Evolutionary conservation across 345 rosid species (phyloP).

Genomic region (Arabis alpina): DNA sequence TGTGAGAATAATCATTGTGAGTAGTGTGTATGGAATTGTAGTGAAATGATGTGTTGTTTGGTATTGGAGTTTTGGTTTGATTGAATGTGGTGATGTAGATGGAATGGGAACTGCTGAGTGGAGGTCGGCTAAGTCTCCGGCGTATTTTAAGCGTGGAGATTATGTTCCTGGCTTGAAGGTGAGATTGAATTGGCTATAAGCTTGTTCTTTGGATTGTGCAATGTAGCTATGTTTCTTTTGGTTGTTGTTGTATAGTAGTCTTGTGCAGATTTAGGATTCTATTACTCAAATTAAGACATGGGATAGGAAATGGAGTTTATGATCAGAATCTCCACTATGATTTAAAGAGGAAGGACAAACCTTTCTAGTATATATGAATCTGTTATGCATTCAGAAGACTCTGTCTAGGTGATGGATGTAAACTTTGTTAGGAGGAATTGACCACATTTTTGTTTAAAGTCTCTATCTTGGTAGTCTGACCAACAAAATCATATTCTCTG

Average conservation of each 20-base stretch:
- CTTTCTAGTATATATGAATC: background rate
- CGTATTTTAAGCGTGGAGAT: constrained; percentile 96
- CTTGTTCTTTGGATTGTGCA: background rate
- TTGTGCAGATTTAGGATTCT: background rate
- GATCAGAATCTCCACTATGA: background rate
- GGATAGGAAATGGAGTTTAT: background rate
- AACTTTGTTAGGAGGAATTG: background rate
- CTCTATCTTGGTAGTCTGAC: background rate
- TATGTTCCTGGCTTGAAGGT: constrained; percentile 99
- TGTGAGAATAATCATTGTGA: constrained; percentile 98
- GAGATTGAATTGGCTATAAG: background rate
- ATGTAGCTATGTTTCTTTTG: constrained; percentile 14
- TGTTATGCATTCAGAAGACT: background rate
- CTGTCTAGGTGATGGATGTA: background rate
- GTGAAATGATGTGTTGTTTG: background rate
- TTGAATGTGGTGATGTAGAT: constrained; percentile 48
- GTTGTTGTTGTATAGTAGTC: background rate
- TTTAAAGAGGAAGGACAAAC: background rate
- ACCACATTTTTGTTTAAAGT: background rate
- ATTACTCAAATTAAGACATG: background rate
- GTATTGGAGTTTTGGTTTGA: background rate
- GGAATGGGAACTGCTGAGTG: constrained; percentile 99
- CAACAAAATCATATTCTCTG: background rate
- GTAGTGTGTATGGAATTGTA: background rate
- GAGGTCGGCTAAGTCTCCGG: constrained; percentile 93